Evolutionary conservation across 2,329 filamentous ascomycete species (phyloP), one percentile per base, ranked within the genome.

Genomic region (Paecilomyces dactylethromorphus): DNA sequence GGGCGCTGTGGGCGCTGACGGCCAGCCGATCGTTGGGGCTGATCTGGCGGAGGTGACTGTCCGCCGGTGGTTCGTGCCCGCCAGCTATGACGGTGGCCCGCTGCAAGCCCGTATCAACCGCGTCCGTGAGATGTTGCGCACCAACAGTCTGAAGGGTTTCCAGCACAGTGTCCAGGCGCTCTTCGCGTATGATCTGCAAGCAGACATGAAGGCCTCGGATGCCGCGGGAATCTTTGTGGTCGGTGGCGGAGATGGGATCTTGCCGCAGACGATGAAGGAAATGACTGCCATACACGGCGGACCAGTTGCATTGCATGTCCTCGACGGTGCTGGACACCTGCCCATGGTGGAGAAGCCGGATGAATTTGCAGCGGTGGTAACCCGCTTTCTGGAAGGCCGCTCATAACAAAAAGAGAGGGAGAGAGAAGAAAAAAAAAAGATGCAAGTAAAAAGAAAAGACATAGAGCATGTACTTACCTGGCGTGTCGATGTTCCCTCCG

Each of bases 341-440:
- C 91, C 91, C 0, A 95, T 95, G 90, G 86, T 86, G 54, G 91
- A 95, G 75, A 83, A 85, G 64, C 87, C 89, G 0, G 75, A 79
- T 58, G 85, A 81, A 3, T 92, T 92, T 70, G 87, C 87, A 69
- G 76, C 82, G 29, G 84, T 84, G 53, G 78, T 93, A 2, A 76
- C 79, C 50, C 77, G 72, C 8, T 90, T 89, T 62, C 64, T 90
- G 59, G 39, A 45, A 18, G 39, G 39, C n/a, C n/a, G 18, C 11
- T 45, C 3, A 13, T 39, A n/a, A 18, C 8, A 8, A 18, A 11
- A 29, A 5, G 26, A 29, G 24, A 26, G 5, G 5, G 3, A 33
- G 10, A 33, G 32, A 13, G 31, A 33, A 15, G 13, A 33, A 33
- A 39, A 2, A n/a, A n/a, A 5, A 15, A 39, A n/a, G 15, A 13